Base-by-base conservation (phyloP, 495 filamentous ascomycete species). In the Lophiotrema nucula region DNA sequence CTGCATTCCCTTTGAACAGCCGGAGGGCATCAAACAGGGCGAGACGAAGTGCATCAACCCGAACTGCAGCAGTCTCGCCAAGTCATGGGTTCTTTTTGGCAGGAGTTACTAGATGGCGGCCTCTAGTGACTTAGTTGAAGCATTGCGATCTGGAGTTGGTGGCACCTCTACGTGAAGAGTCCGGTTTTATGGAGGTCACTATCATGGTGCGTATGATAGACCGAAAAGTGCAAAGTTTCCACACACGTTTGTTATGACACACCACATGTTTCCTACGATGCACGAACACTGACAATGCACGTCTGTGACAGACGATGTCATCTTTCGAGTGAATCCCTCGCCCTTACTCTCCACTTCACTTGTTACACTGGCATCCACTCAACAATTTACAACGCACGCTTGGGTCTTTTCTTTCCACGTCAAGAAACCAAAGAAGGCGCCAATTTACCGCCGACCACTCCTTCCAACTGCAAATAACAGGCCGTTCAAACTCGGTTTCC, bases 1-100 rank as follows among this genome's bases (percentile, higher is more conserved):
- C 66, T 98, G 93, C 72, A 97, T 98, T 79, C 93, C 95, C 19
- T 96, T 96, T 68, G 89, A 97, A 61, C 93, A 97, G 79, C 90
- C 92, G 31, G 18, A 47, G 11, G 19, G 85, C 31, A 73, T 96
- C 54, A 75, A 83, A 55, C 75, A 82, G 58, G 92, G 89, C 25
- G 84, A 87, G 71, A 96, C 90, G 47, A 91, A 91, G 74, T 98
- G 93, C 71, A 75, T 85, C 58, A 95, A 89, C 77, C 90, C 95
- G 24, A 81, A 95, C 60, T 98, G 93, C 72, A 74, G 67, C 39
- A 77, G 76, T 8, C 56, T 81, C 12, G 90, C 90, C 21, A 82
- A 90, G 79, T 78, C 85, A 58, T 96, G 88, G 85, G 85, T 84
- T 71, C 85, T 93, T 84, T 96, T 93, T 72, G 90, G 90, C 53